Percentiles rank a stretch among this genome's conserved stretches.
Evolutionary conservation across 768 basidiomycete genomes (phyloP).

Genomic region (Suillus lakei): DNA sequence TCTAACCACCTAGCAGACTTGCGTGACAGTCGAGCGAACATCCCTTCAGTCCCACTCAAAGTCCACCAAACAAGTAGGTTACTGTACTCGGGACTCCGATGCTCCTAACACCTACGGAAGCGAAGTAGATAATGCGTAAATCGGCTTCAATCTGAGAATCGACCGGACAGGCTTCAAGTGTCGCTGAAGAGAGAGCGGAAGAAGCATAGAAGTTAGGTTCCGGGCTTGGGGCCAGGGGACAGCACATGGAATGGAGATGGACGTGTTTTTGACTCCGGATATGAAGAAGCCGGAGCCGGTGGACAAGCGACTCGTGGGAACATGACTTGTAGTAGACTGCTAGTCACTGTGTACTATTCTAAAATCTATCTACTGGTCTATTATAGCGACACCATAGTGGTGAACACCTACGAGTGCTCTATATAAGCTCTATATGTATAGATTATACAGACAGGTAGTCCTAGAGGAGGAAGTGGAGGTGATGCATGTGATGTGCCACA

Average conservation of each 20-base stretch:
- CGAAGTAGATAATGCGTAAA: background rate
- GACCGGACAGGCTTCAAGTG: background rate
- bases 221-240: background rate
- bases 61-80: background rate
- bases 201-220: background rate
- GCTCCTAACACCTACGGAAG: background rate
- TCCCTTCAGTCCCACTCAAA: background rate
- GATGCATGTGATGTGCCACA: too few relatives aligned
- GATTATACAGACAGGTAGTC: background rate
- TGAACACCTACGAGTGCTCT: background rate
- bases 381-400: background rate
- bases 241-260: conserved; percentile 2
- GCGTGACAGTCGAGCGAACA: conserved; percentile 19
- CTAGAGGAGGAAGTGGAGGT: background rate
- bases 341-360: background rate
- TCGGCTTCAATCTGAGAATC: background rate
- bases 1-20: conserved; percentile 16
- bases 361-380: background rate
- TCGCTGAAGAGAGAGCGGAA: background rate
- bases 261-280: background rate
- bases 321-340: background rate
- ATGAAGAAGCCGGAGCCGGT: conserved; percentile 15
- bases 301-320: conserved; percentile 4
- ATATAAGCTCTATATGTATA: background rate
- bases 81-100: background rate